phyloP scores from a whole-genome alignment of 2,329 filamentous ascomycete genomes.

The Botrytis medusae region DNA sequence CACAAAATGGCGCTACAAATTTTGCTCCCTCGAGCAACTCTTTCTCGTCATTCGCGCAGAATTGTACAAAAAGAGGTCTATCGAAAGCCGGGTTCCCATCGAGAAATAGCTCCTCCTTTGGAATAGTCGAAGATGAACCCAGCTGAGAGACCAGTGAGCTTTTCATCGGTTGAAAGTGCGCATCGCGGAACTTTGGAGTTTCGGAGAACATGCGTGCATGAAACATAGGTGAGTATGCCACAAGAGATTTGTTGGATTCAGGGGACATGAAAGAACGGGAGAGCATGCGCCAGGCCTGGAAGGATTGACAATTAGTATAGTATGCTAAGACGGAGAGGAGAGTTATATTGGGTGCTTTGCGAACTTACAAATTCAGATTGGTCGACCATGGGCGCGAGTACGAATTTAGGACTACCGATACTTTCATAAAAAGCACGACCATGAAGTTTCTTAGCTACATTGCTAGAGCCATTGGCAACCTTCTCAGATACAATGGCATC shows the following conservation, averaged over 20 bases:
- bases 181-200: slow-evolving; percentile 70
- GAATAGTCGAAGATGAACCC: slow-evolving; percentile 31
- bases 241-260: slow-evolving; percentile 61
- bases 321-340: neutral
- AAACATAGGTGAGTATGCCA: slow-evolving; percentile 95
- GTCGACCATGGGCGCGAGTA: slow-evolving; percentile 97
- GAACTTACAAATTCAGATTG: slow-evolving; percentile 88
- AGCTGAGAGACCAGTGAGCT: slow-evolving; percentile 37
- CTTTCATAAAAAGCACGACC: slow-evolving; percentile 93
- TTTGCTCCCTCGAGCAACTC: slow-evolving; percentile 76
- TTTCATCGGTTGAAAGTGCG: slow-evolving; percentile 69
- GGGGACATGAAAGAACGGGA: slow-evolving; percentile 85
- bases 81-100: slow-evolving; percentile 86
- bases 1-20: slow-evolving; percentile 80
- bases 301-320: slow-evolving; percentile 20
- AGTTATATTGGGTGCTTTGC: neutral
- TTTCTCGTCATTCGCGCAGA: slow-evolving; percentile 87
- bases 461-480: slow-evolving; percentile 8
- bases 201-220: slow-evolving; percentile 88
- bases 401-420: slow-evolving; percentile 84
- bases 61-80: slow-evolving; percentile 91
- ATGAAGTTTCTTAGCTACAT: slow-evolving; percentile 58
- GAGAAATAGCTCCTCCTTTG: slow-evolving; percentile 55
- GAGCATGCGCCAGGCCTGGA: slow-evolving; percentile 91
- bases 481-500: neutral